Evolutionary conservation across 2,329 filamentous ascomycete species (phyloP), one percentile per base, ranked within the genome.

Genomic region (Drechmeria coniospora): DNA sequence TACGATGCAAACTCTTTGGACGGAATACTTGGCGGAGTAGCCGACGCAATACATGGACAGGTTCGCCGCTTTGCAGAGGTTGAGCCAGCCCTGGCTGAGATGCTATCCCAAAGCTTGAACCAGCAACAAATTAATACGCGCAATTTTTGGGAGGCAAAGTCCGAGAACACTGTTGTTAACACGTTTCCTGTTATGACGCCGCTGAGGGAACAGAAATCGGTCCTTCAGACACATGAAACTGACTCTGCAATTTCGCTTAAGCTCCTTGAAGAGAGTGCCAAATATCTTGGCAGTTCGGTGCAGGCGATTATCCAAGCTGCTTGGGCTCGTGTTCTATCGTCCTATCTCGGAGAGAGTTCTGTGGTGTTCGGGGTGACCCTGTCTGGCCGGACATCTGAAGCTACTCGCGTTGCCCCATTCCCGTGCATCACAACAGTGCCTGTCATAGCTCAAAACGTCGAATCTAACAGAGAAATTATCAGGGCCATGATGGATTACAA

Each of bases 371-470:
- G 86, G 0, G 63, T 79, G 10, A 80, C 86, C 1, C 59, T 93
- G 6, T 86, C 86, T 7, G 83, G 83, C 1, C 63, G 83, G 19
- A 72, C 65, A 4, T 62, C 63, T 1, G 63, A 75, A 4, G 56
- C 63, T n/a, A 69, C 74, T 0, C 59, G 65, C 12, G 46, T 61
- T 5, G 64, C 68, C 4, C 62, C 70, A 0, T 80, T 94, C 28
- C 86, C 87, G 1, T 87, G 79, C 44, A 71, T 94, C 30, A 75
- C 77, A 1, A 93, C 84, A 1, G 50, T 93, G 2, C 87, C 87
- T 0, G 63, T 90, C 1, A 49, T 75, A 8, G 68, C 69, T n/a
- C 48, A 58, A 14, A 62, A 78, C 12, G 45, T 47, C 2, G 45
- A 59, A 0, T 66, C 62, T 0, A 77, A 79, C 32, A 37, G 41